Base-by-base conservation (phyloP, 495 filamentous ascomycete genomes). In the Lindgomyces ingoldianus region DNA sequence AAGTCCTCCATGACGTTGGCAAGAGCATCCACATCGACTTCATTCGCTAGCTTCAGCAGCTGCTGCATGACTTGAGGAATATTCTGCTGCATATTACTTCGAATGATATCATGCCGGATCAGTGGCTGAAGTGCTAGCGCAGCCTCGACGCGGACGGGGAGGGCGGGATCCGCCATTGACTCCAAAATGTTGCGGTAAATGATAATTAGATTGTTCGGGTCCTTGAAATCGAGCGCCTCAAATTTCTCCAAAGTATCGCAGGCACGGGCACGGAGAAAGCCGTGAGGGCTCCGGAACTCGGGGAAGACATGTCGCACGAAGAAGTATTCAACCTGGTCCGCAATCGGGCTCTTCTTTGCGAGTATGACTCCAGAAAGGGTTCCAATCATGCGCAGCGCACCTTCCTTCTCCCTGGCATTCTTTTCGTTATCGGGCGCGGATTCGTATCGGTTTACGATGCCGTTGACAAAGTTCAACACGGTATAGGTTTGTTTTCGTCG, bases 1-100 rank as follows among this genome's bases (percentile, higher is more conserved):
- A 98, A 98, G 70, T 98, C 95, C 74, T 98, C 94, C 94, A 96
- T 96, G n/a, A 96, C 92, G 68, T 96, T 96, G n/a, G 92, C 91
- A 19, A 96, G 76, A 18, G 92, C 91, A 75, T 96, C 92, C 52
- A 96, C 93, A 68, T 96, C 92, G 46, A 91, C 91, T 76, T 96
- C 92, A 72, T 96, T 96, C 25, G 94, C 93, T 61, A 98, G 78
- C 77, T 98, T 98, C 29, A 98, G 83, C 16, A 98, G 80, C 76
- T 98, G 92, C 76, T 98, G 94, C 94, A 98, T 98, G 73, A 98
- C 97, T 71, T 96, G 93, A n/a, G 95, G 92, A 57, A 98, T 98
- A 75, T 91, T 96, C 71, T 93, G 86, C 77, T 96, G 91, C 95
- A 98, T 98, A 65, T 87, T 91, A 19, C 84, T 87, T 26, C 92